phyloP scores from a whole-genome alignment of 495 filamentous ascomycete genomes.

The Apiosordaria backusii region DNA sequence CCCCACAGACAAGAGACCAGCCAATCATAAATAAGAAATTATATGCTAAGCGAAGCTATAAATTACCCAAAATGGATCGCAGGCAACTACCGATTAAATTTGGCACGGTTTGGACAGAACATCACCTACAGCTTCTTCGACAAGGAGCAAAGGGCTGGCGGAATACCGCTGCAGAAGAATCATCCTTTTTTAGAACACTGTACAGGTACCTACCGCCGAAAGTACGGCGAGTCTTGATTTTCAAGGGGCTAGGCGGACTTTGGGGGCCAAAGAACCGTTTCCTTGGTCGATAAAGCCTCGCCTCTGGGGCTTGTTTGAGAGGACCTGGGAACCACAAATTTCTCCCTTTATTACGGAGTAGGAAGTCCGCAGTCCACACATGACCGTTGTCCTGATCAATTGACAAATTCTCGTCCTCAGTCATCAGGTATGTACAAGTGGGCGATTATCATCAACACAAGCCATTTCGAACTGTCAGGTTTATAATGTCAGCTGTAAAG shows the following conservation, averaged over 20 bases:
- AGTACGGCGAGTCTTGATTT: not conserved
- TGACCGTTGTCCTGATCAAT: too few relatives aligned
- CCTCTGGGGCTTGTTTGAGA: not conserved
- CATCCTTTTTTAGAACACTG: conserved; percentile 2
- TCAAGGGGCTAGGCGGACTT: not conserved
- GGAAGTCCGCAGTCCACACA: too few relatives aligned
- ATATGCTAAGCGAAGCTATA: not conserved
- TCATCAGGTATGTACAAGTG: too few relatives aligned
- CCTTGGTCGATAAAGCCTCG: not conserved
- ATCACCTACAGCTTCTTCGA: not conserved
- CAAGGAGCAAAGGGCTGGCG: not conserved
- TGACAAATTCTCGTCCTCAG: not conserved
- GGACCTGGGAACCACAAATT: not conserved
- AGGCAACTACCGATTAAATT: not conserved
- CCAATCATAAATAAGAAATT: not conserved
- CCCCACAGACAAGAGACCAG: not conserved
- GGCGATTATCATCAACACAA: too few relatives aligned
- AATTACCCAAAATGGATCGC: not conserved
- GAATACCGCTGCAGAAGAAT: not conserved
- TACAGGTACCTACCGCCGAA: not conserved
- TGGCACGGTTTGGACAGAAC: not conserved
- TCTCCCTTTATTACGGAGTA: too few relatives aligned
- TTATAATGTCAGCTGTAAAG: not conserved
- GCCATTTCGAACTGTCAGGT: not conserved
- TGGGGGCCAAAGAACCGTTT: not conserved